Evolutionary conservation across 2,329 filamentous ascomycete species (phyloP).

Genomic region (Exophiala xenobiotica): DNA sequence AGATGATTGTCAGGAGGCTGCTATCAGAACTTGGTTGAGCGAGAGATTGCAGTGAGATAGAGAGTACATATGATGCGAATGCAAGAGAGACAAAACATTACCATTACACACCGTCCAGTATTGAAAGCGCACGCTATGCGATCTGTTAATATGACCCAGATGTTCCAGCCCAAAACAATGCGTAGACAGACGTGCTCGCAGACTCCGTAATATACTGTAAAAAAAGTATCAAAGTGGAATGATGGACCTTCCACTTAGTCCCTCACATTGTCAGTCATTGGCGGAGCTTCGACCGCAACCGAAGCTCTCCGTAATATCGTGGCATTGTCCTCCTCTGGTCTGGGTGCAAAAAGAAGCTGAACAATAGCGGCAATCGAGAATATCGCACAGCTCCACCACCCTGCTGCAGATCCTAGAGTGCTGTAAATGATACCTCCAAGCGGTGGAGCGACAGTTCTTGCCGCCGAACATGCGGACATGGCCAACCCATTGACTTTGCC

Average conservation of each 20-base stretch:
- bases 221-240: too few relatives aligned
- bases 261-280: constrained; percentile 1
- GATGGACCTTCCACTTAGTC: not conserved
- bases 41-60: not conserved
- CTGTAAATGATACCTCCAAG: constrained; percentile 64
- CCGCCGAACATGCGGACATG: constrained; percentile 64
- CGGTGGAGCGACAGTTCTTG: constrained; percentile 66
- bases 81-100: not conserved
- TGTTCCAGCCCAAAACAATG: too few relatives aligned
- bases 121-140: too few relatives aligned
- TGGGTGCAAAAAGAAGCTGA: constrained; percentile 58
- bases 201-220: too few relatives aligned
- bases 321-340: constrained; percentile 20
- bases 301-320: constrained; percentile 12
- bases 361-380: constrained; percentile 58
- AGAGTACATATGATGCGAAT: not conserved
- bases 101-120: not conserved
- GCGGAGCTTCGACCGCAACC: constrained; percentile 4
- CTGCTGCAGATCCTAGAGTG: constrained; percentile 58
- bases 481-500: constrained; percentile 67
- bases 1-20: constrained; percentile 17
- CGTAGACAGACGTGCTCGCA: too few relatives aligned
- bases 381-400: constrained; percentile 63
- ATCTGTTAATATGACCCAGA: too few relatives aligned
- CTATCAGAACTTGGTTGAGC: constrained; percentile 16